Percentiles rank a stretch among this genome's conserved stretches.
phyloP scores from a whole-genome alignment of 768 basidiomycete species.

The Suillus occidentalis region DNA sequence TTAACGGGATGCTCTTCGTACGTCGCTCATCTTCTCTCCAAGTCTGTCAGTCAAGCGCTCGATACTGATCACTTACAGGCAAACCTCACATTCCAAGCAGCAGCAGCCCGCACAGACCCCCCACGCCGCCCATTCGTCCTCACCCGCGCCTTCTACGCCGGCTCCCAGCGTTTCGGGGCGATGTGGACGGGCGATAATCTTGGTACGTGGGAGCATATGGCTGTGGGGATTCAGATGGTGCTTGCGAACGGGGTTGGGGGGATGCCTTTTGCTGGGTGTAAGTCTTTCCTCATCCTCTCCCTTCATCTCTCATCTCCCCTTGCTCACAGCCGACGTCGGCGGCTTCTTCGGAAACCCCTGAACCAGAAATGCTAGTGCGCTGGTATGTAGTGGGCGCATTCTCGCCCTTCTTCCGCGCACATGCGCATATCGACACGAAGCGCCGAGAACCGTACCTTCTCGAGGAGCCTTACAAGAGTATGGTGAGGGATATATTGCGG shows the following conservation, averaged over 20 bases:
- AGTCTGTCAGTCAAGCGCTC: background rate
- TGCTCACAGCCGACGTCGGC: conserved; percentile 83
- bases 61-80: conserved; percentile 46
- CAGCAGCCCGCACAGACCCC: conserved; percentile 70
- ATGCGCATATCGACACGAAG: conserved; percentile 97
- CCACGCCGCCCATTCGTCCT: conserved; percentile 92
- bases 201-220: conserved; percentile 98
- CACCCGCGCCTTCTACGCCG: conserved; percentile 92
- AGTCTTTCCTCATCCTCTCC: conserved; percentile 29
- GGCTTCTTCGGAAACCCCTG: conserved; percentile 99
- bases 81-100: conserved; percentile 78
- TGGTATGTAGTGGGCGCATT: conserved; percentile 98
- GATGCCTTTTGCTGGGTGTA: conserved; percentile 89
- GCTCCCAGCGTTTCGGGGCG: conserved; percentile 93
- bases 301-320: background rate
- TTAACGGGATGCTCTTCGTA: conserved; percentile 94
- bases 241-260: conserved; percentile 86
- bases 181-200: conserved; percentile 99
- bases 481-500: conserved; percentile 74
- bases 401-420: conserved; percentile 97
- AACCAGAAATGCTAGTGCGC: conserved; percentile 89
- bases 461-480: conserved; percentile 85
- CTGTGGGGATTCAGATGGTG: conserved; percentile 91
- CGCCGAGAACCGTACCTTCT: conserved; percentile 93
- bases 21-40: conserved; percentile 22